Evolutionary conservation across 164 flowering plant species (phyloP).

Genomic region (Nymphaea thermarum): DNA sequence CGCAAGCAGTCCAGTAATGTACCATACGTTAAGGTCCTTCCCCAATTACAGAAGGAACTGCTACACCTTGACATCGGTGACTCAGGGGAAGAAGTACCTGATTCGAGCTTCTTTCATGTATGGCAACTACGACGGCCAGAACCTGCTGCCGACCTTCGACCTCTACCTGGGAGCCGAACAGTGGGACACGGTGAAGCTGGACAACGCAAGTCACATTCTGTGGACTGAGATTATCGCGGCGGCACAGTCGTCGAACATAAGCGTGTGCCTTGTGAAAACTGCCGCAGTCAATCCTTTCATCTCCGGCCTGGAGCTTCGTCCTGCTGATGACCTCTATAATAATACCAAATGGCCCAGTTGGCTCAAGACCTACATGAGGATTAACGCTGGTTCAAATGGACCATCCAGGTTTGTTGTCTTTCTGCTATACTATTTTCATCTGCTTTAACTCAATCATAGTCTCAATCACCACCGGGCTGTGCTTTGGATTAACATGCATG

Average conservation of each 20-base stretch:
- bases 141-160: conserved; percentile 23
- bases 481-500: too few relatives aligned
- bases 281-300: conserved; percentile 30
- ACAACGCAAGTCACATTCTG: neutral
- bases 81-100: neutral
- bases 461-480: too few relatives aligned
- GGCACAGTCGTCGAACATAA: conserved; percentile 6
- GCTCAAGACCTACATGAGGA: neutral
- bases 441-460: too few relatives aligned
- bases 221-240: conserved; percentile 18
- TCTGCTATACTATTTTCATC: neutral
- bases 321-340: neutral
- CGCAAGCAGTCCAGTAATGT: neutral
- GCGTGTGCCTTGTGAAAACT: conserved; percentile 29
- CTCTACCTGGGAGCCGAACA: conserved; percentile 22
- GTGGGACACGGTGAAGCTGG: conserved; percentile 20
- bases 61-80: neutral
- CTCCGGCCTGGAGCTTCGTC: conserved; percentile 30
- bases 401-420: neutral
- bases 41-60: neutral
- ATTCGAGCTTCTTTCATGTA: conserved; percentile 5
- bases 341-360: neutral
- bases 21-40: neutral
- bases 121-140: conserved; percentile 15
- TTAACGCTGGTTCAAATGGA: neutral